Base-by-base conservation (phyloP, 2,329 filamentous ascomycete species). In the Alternaria angustiovoidea region DNA sequence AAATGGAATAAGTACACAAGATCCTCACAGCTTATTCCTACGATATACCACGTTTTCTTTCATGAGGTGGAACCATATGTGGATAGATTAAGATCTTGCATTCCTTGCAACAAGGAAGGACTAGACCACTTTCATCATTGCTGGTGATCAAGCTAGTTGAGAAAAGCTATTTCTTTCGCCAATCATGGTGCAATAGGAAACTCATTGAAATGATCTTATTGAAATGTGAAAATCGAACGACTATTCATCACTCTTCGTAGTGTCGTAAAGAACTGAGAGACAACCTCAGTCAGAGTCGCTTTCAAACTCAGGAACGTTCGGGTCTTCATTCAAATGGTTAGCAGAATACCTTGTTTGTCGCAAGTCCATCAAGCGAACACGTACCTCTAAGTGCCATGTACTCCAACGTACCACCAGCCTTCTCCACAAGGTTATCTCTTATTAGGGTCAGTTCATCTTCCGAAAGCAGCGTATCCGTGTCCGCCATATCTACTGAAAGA, bases 341-440 rank as follows among this genome's bases (percentile, higher is more conserved):
- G 51, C 22, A 47, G 28, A 5, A 20, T 12, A 26, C 36, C 39
- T 28, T 7, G 32, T 51, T 14, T 2, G 16, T 18, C n/a, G 41
- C n/a, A 14, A 20, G 28, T 16, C 36, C 46, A 20, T 28, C 32
- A 4, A 11, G 14, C 18, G n/a, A 12, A 59, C n/a, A 49, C 71
- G 36, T 72, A 82, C 81, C 81, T 80, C 78, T 75, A n/a, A 73
- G 72, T 16, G 76, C 74, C 54, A 76, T 77, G 62, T 83, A 83
- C 36, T 81, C 80, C 18, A 83, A 75, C 2, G 77, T 72, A 5
- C 81, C 82, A 34, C 78, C 78, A n/a, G 79, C 74, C 51, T 80
- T 81, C 24, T 74, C 69, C 20, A 57, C 64, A 12, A 84, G 65
- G 20, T 68, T 71, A 5, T 81, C 77, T 44, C 75, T 72, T 7